Evolutionary conservation across 202 grass and related monocot genomes (phyloP).

Genomic region (Setaria italica): DNA sequence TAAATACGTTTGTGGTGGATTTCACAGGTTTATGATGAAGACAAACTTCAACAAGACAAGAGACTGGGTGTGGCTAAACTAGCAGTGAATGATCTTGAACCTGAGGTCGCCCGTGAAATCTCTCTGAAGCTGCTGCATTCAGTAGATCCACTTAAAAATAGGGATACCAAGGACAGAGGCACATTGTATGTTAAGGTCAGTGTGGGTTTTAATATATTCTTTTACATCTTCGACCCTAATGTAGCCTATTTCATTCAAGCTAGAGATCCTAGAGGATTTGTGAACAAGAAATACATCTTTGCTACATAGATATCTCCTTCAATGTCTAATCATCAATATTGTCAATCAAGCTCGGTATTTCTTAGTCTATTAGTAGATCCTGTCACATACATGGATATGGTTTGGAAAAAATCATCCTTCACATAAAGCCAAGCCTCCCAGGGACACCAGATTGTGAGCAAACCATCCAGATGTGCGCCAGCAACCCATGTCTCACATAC

Average conservation of each 20-base stretch:
- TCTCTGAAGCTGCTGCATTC: conserved; percentile 75
- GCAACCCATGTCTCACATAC: not conserved
- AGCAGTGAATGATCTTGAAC: conserved; percentile 60
- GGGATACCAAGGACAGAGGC: conserved; percentile 87
- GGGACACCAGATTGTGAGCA: not conserved
- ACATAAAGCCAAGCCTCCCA: conserved; percentile 2
- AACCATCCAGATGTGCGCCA: not conserved
- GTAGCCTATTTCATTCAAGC: conserved; percentile 2
- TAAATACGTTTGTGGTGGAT: conserved; percentile 28
- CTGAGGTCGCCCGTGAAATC: conserved; percentile 60
- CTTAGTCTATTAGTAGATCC: not conserved
- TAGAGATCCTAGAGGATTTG: conserved; percentile 25
- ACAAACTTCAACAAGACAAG: conserved; percentile 79
- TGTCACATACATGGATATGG: not conserved
- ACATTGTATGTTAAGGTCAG: conserved; percentile 77
- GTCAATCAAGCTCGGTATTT: not conserved
- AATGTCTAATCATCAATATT: not conserved
- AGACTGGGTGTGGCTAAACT: conserved; percentile 79
- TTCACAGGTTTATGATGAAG: conserved; percentile 90
- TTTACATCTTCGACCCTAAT: not conserved
- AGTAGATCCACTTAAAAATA: conserved; percentile 83
- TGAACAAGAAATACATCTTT: conserved; percentile 3
- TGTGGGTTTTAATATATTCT: conserved; percentile 22
- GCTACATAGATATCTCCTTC: not conserved
- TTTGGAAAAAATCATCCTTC: not conserved